These are phyloP conservation scores for Backusella tarrabulga DNA, from an alignment of 192 early-diverging fungal species.

Conservation along the genomic window DNA sequence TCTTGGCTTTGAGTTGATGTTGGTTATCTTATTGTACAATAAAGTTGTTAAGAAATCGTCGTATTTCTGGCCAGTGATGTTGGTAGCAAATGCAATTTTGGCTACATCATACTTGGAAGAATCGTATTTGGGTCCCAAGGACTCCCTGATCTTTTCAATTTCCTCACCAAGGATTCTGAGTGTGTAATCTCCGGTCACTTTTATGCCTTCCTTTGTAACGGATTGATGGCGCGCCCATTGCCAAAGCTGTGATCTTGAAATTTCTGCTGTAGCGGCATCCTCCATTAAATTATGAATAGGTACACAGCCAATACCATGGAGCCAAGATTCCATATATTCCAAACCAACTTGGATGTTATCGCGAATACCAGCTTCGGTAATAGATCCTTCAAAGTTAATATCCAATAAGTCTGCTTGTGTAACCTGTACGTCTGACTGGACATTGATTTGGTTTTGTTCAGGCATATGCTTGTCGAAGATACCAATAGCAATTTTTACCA, in stretches of 20 bases:
- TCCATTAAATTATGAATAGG: slow-evolving; percentile 99
- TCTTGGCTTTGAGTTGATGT: slow-evolving; percentile 24
- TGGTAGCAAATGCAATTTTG: slow-evolving; percentile 63
- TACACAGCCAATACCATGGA: slow-evolving; percentile 90
- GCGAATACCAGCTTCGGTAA: slow-evolving; percentile 89
- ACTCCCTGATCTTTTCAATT: slow-evolving; percentile 63
- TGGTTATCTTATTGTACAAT: slow-evolving; percentile 85
- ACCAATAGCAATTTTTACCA: slow-evolving; percentile 84
- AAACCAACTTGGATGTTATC: slow-evolving; percentile 90
- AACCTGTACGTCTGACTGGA: slow-evolving; percentile 86
- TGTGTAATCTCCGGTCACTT: slow-evolving; percentile 74
- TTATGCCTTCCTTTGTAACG: slow-evolving; percentile 75
- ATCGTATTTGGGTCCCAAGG: slow-evolving; percentile 59
- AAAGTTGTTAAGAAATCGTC: slow-evolving; percentile 92
- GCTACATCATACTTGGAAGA: slow-evolving; percentile 63
- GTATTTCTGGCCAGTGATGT: slow-evolving; percentile 83
- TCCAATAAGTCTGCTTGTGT: slow-evolving; percentile 81
- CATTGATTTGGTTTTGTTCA: slow-evolving; percentile 88
- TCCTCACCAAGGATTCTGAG: slow-evolving; percentile 82
- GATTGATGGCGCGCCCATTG: slow-evolving; percentile 92
- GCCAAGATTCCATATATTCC: slow-evolving; percentile 94
- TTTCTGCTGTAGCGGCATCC: slow-evolving; percentile 97
- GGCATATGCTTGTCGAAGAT: slow-evolving; percentile 95
- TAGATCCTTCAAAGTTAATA: slow-evolving; percentile 62
- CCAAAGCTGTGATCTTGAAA: slow-evolving; percentile 94